Base-by-base conservation (phyloP, 140 eudicot species). In the Erigeron philadelphicus region DNA sequence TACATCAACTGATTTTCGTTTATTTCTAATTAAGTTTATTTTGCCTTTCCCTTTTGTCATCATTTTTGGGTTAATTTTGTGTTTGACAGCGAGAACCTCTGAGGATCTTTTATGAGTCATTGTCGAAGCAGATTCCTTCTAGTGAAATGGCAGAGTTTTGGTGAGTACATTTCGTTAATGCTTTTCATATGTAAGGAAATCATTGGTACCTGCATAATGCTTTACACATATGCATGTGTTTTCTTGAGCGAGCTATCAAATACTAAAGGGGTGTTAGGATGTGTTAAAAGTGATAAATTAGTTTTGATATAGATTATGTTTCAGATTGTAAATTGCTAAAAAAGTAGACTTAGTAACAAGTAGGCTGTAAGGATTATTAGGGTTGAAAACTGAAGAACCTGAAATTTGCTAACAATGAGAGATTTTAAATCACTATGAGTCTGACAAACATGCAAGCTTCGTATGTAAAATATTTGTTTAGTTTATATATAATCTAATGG, bases 61-160 rank as follows among this genome's bases (percentile, higher is more conserved):
- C 4, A 38, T 57, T 57, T 57, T 50, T 11, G 31, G 6, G 47
- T 74, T 15, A 60, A 61, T 56, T 57, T 78, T 16, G 71, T 79
- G 70, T 81, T 56, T 18, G 1, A 79, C 92, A 92, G 98, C 70
- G 98, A 49, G 98, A 92, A 62, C 98, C 98, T 44, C 70, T 88
- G 40, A 67, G 98, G 83, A 88, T 88, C 68, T 92, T 92, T 72
- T 92, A 92, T 10, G 96, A 88, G 76, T 88, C 98, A 42, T 74
- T 92, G 75, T 88, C 92, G 4, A 68, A 88, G 71, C 98, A 92
- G 80, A 88, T 92, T 75, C 98, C 98, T 47, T 86, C 96, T 5
- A 92, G 98, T 67, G 98, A 92, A 88, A 92, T 92, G 98, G 98
- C 98, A 18, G 98, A 92, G 75, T 92, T 88, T 75, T 92, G 98